Evolutionary conservation across 2,329 filamentous ascomycete species (phyloP), one percentile per base, ranked within the genome.

Genomic region (Pseudogymnoascus sp.): DNA sequence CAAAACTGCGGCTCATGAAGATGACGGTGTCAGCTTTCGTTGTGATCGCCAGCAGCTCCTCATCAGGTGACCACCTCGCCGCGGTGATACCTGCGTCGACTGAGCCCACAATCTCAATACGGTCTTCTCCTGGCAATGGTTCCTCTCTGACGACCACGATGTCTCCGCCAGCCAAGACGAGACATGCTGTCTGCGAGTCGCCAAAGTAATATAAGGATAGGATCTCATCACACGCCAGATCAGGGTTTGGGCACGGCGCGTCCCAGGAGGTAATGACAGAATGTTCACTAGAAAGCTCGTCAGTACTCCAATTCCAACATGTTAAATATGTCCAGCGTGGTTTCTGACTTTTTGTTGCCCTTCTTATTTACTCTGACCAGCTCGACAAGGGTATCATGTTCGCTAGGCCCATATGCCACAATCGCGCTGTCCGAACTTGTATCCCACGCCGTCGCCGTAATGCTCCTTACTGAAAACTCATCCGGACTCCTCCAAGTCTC

Each of bases 21-120:
- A 97, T 81, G 31, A 95, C 80, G 0, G 90, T 95, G 65, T 87
- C 82, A 42, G 86, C 87, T 70, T 87, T 86, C 16, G 95, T 97
- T 62, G 88, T 86, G 66, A 99, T 85, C 63, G 89, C 86, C 50
- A 99, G 79, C 16, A 97, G 81, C 74, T 97, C 93, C 72, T 97
- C 93, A 72, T 99, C 95, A 2, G 93, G 93, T 40, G 93, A 96
- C 95, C 95, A 99, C 68, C 86, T 84, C 14, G 93, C 93, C 14
- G 92, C 91, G 24, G 87, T 85, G 69, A 99, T 96, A 24, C 93
- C 95, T 64, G 89, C 89, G 76, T 97, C 92, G 38, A 99, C 90
- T 35, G 92, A 96, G 50, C 95, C 95, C 67, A 97, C 86, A 69
- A 99, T 97, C 75, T 97, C 95, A 69, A 99, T 92, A 69, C 90